Evolutionary conservation across 345 rosid genomes (phyloP).

Genomic region (Lepidium africanum): DNA sequence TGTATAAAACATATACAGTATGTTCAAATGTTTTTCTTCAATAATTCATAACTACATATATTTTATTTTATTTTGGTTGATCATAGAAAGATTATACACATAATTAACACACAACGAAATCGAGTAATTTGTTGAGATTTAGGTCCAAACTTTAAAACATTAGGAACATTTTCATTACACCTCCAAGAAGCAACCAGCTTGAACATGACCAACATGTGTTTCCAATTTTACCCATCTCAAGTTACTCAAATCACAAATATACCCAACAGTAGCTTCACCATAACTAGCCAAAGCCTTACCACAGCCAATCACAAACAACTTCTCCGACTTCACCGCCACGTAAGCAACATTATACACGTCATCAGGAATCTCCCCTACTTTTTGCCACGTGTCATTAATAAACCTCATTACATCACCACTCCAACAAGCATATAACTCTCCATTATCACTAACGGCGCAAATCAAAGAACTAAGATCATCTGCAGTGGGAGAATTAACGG

Average conservation of each 20-base stretch:
- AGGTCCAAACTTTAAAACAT: background rate
- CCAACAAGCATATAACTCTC: conserved; percentile 35
- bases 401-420: conserved; percentile 32
- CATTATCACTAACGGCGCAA: conserved; percentile 18
- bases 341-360: conserved; percentile 35
- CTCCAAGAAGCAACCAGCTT: conserved; percentile 55
- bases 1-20: too few species aligned
- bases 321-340: conserved; percentile 36
- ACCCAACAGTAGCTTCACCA: conserved; percentile 12
- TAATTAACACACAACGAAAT: background rate
- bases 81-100: background rate
- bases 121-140: background rate
- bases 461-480: too few species aligned
- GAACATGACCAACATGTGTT: conserved; percentile 46
- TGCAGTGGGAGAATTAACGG: conserved; percentile 35
- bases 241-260: conserved; percentile 10
- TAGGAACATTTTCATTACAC: conserved; percentile 19
- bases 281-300: conserved; percentile 26
- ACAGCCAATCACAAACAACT: conserved; percentile 54
- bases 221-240: conserved; percentile 43
- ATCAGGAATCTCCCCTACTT: conserved; percentile 39
- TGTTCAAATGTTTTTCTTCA: too few species aligned
- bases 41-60: too few species aligned
- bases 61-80: background rate
- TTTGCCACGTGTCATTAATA: conserved; percentile 34